Evolutionary conservation across 768 basidiomycete species (phyloP).

Genomic region (Mycena leptocephala): DNA sequence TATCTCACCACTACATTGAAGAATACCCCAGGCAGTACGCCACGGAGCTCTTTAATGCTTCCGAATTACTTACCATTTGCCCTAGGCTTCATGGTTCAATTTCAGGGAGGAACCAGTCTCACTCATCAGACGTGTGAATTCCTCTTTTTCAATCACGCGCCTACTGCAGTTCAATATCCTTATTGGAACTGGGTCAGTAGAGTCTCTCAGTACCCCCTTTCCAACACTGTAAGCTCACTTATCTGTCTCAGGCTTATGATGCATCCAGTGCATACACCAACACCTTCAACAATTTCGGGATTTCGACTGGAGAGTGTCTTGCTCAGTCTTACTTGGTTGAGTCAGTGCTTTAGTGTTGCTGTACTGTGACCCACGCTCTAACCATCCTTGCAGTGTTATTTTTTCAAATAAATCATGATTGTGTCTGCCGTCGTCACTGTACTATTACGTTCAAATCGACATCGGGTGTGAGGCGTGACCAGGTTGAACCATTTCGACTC

Average conservation of each 20-base stretch:
- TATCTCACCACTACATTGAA: not conserved
- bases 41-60: not conserved
- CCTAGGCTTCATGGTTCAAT: not conserved
- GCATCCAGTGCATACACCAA: too few species aligned
- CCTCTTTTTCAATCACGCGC: not conserved
- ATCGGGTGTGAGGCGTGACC: too few species aligned
- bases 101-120: not conserved
- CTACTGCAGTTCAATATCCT: not conserved
- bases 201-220: not conserved
- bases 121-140: conserved; percentile 8
- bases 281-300: too few species aligned
- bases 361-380: conserved; percentile 12
- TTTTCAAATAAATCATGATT: too few species aligned
- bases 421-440: too few species aligned
- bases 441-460: too few species aligned
- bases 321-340: not conserved
- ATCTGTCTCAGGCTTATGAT: conserved; percentile 6
- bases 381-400: too few species aligned
- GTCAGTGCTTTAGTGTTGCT: conserved; percentile 7
- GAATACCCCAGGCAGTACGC: not conserved
- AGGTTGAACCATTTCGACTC: too few species aligned
- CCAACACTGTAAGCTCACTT: conserved; percentile 2
- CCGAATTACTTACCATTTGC: too few species aligned
- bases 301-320: too few species aligned
- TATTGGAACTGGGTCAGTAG: conserved; percentile 3